These are phyloP conservation scores for Meyerozyma carpophila DNA, from an alignment of 1,139 yeast species.

Conservation along the genomic window DNA sequence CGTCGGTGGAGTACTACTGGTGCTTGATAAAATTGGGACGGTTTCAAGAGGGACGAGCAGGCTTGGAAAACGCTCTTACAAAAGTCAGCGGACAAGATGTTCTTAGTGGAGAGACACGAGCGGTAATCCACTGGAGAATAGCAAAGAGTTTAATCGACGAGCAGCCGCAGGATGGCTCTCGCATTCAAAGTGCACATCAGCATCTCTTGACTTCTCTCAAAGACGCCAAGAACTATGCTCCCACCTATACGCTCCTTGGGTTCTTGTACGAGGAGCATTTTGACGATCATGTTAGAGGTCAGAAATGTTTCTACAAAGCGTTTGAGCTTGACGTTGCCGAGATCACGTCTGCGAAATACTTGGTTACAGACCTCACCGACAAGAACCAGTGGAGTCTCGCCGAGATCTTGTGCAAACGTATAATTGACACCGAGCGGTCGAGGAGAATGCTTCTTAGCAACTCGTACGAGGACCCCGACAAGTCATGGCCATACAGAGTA, in stretches of 20 bases:
- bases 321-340: constrained; percentile 83
- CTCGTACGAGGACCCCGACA: constrained; percentile 26
- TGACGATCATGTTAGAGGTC: constrained; percentile 63
- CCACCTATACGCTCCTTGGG: constrained; percentile 80
- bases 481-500: constrained; percentile 82
- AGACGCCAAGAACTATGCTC: constrained; percentile 59
- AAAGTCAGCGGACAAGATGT: constrained; percentile 46
- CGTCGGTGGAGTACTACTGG: constrained; percentile 75
- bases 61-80: constrained; percentile 39
- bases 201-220: constrained; percentile 60
- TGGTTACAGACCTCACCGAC: constrained; percentile 64
- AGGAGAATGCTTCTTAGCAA: constrained; percentile 42
- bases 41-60: constrained; percentile 48
- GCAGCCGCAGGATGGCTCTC: constrained; percentile 11
- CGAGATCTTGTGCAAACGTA: constrained; percentile 60
- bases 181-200: constrained; percentile 30
- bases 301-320: constrained; percentile 84
- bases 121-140: constrained; percentile 64
- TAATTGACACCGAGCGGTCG: constrained; percentile 60
- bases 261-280: constrained; percentile 53
- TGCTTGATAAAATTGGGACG: constrained; percentile 57
- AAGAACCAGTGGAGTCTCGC: constrained; percentile 82
- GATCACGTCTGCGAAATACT: constrained; percentile 63
- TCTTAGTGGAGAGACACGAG: constrained; percentile 50
- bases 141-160: constrained; percentile 49